Percentiles rank a stretch among this genome's conserved stretches.
Evolutionary conservation across 2,329 filamentous ascomycete genomes (phyloP).

Genomic region (Calonectria pteridis): DNA sequence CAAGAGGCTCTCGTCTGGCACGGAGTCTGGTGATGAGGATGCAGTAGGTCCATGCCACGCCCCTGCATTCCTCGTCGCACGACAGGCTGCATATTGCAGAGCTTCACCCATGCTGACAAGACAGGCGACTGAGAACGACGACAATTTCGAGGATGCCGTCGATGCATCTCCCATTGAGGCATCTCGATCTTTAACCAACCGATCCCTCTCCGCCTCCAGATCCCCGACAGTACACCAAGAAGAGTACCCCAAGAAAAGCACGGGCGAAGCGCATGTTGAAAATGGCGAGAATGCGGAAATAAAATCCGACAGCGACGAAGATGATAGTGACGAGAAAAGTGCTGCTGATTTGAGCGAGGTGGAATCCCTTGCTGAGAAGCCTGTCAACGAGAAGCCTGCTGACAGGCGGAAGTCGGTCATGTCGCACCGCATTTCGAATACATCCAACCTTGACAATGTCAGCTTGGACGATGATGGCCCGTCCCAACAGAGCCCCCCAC

Average conservation of each 20-base stretch:
- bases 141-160: conserved; percentile 83
- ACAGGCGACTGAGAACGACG: conserved; percentile 51
- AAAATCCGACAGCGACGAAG: conserved; percentile 34
- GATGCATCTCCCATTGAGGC: conserved; percentile 73
- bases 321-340: conserved; percentile 28
- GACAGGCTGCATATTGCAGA: conserved; percentile 28
- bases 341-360: background rate
- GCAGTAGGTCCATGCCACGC: conserved; percentile 43
- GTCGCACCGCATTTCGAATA: conserved; percentile 60
- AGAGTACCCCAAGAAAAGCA: conserved; percentile 26
- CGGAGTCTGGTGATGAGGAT: conserved; percentile 47
- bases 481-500: conserved; percentile 43
- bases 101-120: conserved; percentile 32
- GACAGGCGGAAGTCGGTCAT: conserved; percentile 52
- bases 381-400: conserved; percentile 30
- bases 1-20: conserved; percentile 47
- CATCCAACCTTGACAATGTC: conserved; percentile 69
- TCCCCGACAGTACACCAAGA: conserved; percentile 46
- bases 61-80: conserved; percentile 33
- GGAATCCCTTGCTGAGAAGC: conserved; percentile 29
- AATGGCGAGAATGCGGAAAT: conserved; percentile 14
- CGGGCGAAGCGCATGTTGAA: conserved; percentile 27
- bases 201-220: conserved; percentile 52
- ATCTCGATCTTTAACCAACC: conserved; percentile 72
- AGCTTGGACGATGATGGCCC: conserved; percentile 69